These are phyloP conservation scores for Colletotrichum paranaense DNA, from an alignment of 2,329 filamentous ascomycete genomes.

Conservation along the genomic window DNA sequence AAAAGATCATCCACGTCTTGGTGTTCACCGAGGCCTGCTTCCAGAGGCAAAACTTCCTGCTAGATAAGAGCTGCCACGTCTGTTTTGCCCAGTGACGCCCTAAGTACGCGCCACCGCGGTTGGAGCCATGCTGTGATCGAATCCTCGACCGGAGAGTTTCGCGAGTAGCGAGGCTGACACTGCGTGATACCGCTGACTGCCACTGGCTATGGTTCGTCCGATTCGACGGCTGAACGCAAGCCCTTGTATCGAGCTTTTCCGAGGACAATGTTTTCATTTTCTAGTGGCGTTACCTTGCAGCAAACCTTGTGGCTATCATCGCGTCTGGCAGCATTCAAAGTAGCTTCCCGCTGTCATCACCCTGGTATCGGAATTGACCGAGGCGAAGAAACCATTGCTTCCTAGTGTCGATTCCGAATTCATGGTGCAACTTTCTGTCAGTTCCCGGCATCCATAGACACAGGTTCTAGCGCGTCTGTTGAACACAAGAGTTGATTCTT, in stretches of 20 bases:
- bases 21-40: constrained; percentile 30
- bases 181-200: not conserved
- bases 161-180: constrained; percentile 2
- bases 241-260: not conserved
- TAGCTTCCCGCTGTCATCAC: not conserved
- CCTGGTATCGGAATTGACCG: not conserved
- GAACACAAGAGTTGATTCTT: not conserved
- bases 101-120: not conserved
- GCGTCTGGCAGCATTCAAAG: not conserved
- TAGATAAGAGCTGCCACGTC: constrained; percentile 22
- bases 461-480: not conserved
- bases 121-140: not conserved
- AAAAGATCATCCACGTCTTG: constrained; percentile 11
- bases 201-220: constrained; percentile 2
- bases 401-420: not conserved
- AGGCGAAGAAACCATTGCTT: not conserved
- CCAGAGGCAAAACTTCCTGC: not conserved
- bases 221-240: constrained; percentile 2
- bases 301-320: not conserved
- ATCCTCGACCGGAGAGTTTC: not conserved
- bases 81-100: not conserved
- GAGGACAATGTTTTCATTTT: not conserved
- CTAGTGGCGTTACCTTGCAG: constrained; percentile 18
- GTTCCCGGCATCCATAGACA: not conserved
- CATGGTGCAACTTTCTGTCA: not conserved